phyloP scores from a whole-genome alignment of 2,329 filamentous ascomycete genomes.

The Penicillium sclerotiorum region DNA sequence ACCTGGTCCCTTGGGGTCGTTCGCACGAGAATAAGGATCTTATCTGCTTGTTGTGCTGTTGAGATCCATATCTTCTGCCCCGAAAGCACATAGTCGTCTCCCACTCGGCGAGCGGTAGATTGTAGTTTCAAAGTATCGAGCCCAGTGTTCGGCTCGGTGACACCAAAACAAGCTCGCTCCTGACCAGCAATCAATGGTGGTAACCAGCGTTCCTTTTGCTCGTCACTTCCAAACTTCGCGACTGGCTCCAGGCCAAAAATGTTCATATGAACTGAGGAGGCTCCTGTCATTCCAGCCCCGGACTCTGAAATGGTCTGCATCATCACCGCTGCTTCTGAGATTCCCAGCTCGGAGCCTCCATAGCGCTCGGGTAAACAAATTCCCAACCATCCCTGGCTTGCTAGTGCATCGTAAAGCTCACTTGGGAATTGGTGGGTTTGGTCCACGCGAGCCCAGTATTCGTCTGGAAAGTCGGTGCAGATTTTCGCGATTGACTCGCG shows the following conservation, averaged over 20 bases:
- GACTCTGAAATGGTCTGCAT: conserved; percentile 53
- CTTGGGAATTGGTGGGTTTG: conserved; percentile 40
- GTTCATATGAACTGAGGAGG: conserved; percentile 51
- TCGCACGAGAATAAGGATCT: conserved; percentile 47
- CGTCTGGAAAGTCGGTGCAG: conserved; percentile 45
- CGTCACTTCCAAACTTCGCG: conserved; percentile 47
- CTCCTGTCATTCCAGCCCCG: conserved; percentile 47
- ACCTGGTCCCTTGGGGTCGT: conserved; percentile 48
- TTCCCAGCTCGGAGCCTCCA: conserved; percentile 47
- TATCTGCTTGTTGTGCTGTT: conserved; percentile 49
- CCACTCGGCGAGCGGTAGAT: conserved; percentile 38
- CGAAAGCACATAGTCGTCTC: conserved; percentile 40
- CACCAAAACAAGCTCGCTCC: conserved; percentile 47
- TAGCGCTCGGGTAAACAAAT: conserved; percentile 49
- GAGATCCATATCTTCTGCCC: conserved; percentile 52
- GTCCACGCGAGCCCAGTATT: conserved; percentile 48
- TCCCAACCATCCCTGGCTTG: conserved; percentile 48
- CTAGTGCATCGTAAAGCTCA: conserved; percentile 46
- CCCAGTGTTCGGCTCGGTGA: conserved; percentile 20
- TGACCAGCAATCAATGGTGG: conserved; percentile 43
- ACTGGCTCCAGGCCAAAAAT: conserved; percentile 52
- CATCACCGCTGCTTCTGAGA: conserved; percentile 50
- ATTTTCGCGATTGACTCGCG: conserved; percentile 50
- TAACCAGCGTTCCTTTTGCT: conserved; percentile 46
- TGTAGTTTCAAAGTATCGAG: conserved; percentile 48